Evolutionary conservation across 306 rosid species (phyloP).

Genomic region (Prunus dulcis): DNA sequence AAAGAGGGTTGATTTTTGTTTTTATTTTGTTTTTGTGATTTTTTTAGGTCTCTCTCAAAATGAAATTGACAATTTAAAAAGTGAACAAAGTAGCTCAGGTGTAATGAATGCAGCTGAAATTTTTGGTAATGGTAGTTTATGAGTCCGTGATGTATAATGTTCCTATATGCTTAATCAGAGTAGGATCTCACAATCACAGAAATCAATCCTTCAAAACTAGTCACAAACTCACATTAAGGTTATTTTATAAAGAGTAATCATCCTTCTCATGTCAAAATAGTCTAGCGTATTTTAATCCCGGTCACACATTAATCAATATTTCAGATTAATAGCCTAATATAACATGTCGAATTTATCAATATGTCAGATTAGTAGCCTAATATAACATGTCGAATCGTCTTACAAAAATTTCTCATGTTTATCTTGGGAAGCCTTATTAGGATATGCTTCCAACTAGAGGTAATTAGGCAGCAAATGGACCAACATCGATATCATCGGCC

Average conservation of each 20-base stretch:
- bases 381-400: not conserved
- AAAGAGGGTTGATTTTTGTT: not conserved
- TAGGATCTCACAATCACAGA: too few relatives aligned
- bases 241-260: too few relatives aligned
- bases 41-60: not conserved
- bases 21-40: not conserved
- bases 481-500: not conserved
- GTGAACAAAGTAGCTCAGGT: not conserved
- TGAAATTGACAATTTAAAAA: not conserved
- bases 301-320: too few relatives aligned
- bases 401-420: not conserved
- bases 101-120: constrained; percentile 2
- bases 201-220: too few relatives aligned
- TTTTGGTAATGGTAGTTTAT: not conserved
- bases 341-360: not conserved
- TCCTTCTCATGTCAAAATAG: too few relatives aligned
- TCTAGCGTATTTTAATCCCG: too few relatives aligned
- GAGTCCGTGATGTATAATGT: not conserved
- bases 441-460: not conserved
- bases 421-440: not conserved
- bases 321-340: too few relatives aligned
- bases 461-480: not conserved
- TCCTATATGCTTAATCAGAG: not conserved
- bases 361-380: not conserved
- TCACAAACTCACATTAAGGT: too few relatives aligned